Percentiles rank a stretch among this genome's conserved stretches.
Conservation (phyloP, 1,284 basidiomycete species). For the Austroboletus niveus region DNA sequence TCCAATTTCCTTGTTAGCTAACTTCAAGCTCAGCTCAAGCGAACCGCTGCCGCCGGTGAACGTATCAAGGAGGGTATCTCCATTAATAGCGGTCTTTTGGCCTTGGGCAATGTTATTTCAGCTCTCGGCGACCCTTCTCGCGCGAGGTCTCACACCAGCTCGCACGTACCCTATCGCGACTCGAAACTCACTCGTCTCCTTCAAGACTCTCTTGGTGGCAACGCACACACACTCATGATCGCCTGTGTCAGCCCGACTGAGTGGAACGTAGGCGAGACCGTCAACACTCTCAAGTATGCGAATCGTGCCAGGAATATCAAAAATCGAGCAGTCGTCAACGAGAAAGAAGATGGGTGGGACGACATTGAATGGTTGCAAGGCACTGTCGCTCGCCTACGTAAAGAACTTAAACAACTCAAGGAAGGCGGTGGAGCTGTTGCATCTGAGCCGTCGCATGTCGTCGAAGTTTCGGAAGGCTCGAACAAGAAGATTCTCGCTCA, state of each 20-base stretch:
- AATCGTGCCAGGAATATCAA: constrained; percentile 98
- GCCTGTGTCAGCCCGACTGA: constrained; percentile 96
- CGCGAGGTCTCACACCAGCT: constrained; percentile 70
- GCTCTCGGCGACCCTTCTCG: constrained; percentile 93
- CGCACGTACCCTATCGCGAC: constrained; percentile 95
- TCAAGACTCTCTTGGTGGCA: constrained; percentile 98
- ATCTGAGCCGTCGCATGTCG: constrained; percentile 22
- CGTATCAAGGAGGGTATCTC: constrained; percentile 97
- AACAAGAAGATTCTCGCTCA: constrained; percentile 74
- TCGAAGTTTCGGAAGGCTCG: constrained; percentile 49
- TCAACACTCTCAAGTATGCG: constrained; percentile 98
- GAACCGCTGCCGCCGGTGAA: constrained; percentile 90
- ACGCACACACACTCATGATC: constrained; percentile 98
- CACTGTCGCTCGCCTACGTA: constrained; percentile 80
- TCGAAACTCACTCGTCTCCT: constrained; percentile 92
- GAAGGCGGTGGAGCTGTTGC: constrained; percentile 48
- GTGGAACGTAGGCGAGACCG: constrained; percentile 92
- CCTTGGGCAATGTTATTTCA: constrained; percentile 97
- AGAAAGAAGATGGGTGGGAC: constrained; percentile 97
- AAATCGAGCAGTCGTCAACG: constrained; percentile 89
- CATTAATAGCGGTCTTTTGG: constrained; percentile 95
- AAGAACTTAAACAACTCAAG: constrained; percentile 77
- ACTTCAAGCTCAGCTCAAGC: constrained; percentile 64
- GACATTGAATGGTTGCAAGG: constrained; percentile 95
- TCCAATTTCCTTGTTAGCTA: constrained; percentile 11